Evolutionary conservation across 305 asterid species (phyloP).

Genomic region (Rubia tinctorum): DNA sequence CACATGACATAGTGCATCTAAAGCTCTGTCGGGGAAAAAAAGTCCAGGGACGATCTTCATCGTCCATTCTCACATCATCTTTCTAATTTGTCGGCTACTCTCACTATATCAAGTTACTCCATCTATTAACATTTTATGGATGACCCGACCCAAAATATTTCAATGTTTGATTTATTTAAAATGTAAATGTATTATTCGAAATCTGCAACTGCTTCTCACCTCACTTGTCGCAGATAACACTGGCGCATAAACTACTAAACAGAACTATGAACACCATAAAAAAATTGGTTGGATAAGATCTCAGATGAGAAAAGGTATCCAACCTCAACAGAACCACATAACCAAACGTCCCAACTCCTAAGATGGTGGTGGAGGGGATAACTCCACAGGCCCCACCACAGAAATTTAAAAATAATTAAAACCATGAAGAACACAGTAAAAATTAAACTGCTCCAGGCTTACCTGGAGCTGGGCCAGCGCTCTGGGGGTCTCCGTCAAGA

Average conservation of each 20-base stretch:
- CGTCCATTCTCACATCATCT: neutral
- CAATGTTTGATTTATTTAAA: no score
- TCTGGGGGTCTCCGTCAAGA: constrained; percentile 68
- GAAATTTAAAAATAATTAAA: neutral
- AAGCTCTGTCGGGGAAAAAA: no score
- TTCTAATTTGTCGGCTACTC: constrained; percentile 7
- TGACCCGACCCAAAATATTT: no score
- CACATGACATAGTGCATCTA: no score
- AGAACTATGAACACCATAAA: constrained; percentile 1
- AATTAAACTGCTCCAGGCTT: neutral
- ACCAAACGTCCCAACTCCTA: constrained; percentile 6
- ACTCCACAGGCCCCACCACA: no score
- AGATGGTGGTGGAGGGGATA: constrained; percentile 21
- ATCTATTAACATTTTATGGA: no score
- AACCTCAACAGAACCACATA: neutral
- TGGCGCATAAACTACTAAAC: no score
- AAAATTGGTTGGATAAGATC: constrained; percentile 58
- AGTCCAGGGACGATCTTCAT: neutral
- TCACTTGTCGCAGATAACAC: neutral
- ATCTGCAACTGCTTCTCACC: neutral
- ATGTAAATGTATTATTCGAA: no score
- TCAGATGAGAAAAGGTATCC: constrained; percentile 36
- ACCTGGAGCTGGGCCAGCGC: constrained; percentile 90
- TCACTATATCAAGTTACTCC: no score
- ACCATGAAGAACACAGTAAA: neutral